phyloP scores from a whole-genome alignment of 2,329 filamentous ascomycete genomes.

The Fusarium sp. region DNA sequence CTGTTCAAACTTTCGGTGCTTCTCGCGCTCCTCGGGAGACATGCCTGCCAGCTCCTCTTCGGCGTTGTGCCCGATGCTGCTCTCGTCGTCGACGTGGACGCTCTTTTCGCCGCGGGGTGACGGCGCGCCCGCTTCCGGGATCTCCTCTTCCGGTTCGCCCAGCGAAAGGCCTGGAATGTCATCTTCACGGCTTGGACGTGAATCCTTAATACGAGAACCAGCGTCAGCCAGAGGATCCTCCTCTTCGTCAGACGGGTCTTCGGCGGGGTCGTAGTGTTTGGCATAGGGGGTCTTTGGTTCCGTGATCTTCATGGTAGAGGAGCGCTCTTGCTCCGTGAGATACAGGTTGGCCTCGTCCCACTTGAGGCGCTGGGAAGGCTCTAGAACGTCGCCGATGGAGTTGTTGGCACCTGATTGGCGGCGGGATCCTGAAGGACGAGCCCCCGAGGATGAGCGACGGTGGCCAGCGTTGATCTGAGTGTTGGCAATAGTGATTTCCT shows the following conservation, averaged over 20 bases:
- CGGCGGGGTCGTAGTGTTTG: conserved; percentile 86
- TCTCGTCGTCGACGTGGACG: conserved; percentile 79
- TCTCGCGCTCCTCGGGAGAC: conserved; percentile 80
- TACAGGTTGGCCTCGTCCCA: conserved; percentile 99
- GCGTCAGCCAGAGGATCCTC: conserved; percentile 53
- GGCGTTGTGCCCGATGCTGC: conserved; percentile 66
- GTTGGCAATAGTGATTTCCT: conserved; percentile 93
- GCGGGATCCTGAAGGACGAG: conserved; percentile 70
- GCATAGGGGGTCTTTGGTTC: conserved; percentile 98
- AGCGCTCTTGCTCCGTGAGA: conserved; percentile 94
- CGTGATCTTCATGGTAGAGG: conserved; percentile 97
- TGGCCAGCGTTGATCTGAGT: conserved; percentile 93
- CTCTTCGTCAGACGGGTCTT: conserved; percentile 84
- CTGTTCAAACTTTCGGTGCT: conserved; percentile 91
- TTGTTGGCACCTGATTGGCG: conserved; percentile 69
- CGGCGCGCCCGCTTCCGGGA: conserved; percentile 59
- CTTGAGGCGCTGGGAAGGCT: conserved; percentile 79
- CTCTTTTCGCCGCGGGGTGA: conserved; percentile 65
- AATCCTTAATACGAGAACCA: conserved; percentile 45
- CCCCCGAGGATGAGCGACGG: conserved; percentile 79
- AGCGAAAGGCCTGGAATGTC: conserved; percentile 93
- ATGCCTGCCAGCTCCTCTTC: conserved; percentile 64
- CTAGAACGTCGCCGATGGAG: conserved; percentile 53
- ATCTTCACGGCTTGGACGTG: conserved; percentile 61
- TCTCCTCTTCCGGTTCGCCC: conserved; percentile 85